A percentile compares a stretch with the other conserved stretches of the same genome.
Conservation (phyloP, 164 flowering plant species). For the Berberis thunbergii region DNA sequence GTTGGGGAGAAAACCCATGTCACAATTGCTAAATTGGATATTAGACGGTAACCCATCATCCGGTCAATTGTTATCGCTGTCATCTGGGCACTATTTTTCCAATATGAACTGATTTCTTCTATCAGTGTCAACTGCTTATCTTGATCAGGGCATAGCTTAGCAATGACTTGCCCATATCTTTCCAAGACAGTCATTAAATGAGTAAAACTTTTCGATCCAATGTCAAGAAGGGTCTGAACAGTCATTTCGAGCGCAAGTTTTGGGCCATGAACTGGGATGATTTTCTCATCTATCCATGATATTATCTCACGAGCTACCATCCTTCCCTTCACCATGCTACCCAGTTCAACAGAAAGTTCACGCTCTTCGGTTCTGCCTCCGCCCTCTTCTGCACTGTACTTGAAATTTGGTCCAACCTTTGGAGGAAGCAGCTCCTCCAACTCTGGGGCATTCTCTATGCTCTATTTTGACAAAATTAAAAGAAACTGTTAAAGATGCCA, state of each 20-base stretch:
- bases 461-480: constrained; percentile 27
- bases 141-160: constrained; percentile 68
- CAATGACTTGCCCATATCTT: constrained; percentile 90
- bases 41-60: constrained; percentile 98
- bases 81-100: constrained; percentile 91
- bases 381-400: constrained; percentile 44
- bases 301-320: constrained; percentile 60
- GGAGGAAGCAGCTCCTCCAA: constrained; percentile 94
- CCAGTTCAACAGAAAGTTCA: constrained; percentile 57
- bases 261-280: constrained; percentile 62
- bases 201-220: constrained; percentile 98
- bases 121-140: constrained; percentile 79
- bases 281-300: constrained; percentile 79
- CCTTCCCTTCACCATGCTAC: constrained; percentile 73
- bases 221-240: constrained; percentile 84
- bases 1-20: constrained; percentile 79
- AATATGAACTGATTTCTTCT: constrained; percentile 65
- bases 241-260: constrained; percentile 57
- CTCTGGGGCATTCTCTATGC: constrained; percentile 85
- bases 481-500: not conserved
- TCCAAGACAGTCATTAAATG: constrained; percentile 93
- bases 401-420: constrained; percentile 64
- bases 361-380: constrained; percentile 39
- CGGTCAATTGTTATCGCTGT: constrained; percentile 82
- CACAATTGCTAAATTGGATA: constrained; percentile 88